Base-by-base conservation (phyloP, 768 basidiomycete species). In the Amanita muscaria region DNA sequence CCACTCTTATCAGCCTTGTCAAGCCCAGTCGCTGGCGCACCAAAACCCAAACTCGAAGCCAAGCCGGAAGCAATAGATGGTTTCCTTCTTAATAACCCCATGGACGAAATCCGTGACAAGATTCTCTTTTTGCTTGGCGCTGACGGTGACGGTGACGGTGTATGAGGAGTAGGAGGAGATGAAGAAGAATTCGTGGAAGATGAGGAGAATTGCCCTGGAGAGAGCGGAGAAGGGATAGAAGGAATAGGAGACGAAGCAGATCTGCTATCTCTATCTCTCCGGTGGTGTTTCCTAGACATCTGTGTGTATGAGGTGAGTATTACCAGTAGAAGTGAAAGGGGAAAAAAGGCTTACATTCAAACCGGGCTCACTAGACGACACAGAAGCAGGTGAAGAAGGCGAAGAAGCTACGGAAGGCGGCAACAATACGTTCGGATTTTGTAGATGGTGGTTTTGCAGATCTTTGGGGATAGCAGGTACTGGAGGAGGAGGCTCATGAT, bases 381-480 rank as follows among this genome's bases (percentile, higher is more conserved):
- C n/a, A n/a, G n/a, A 25, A 34, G 22, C 9, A 21, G 16, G 43
- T 15, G 25, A 32, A 24, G 25, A 6, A 27, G 40, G 25, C 12
- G 25, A 9, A 5, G 32, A 32, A 4, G 19, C n/a, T 27, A 14
- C 7, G 1, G 34, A 22, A 12, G n/a, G n/a, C n/a, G n/a, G n/a
- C n/a, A n/a, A n/a, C n/a, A n/a, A n/a, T n/a, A n/a, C n/a, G n/a
- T n/a, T n/a, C n/a, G n/a, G n/a, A n/a, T n/a, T n/a, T n/a, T n/a
- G n/a, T n/a, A n/a, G n/a, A n/a, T n/a, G n/a, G n/a, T n/a, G n/a
- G n/a, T 7, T 4, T 22, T 29, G 37, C 6, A 46, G 23, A 19
- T 37, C 29, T 29, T 39, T 46, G n/a, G 44, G 44, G 31, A 46
- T 22, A 11, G 44, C 44, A 31, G 44, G 44, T 3, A 46, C 44